Conservation (phyloP, 2,329 filamentous ascomycete species). For the Didymella sp. region DNA sequence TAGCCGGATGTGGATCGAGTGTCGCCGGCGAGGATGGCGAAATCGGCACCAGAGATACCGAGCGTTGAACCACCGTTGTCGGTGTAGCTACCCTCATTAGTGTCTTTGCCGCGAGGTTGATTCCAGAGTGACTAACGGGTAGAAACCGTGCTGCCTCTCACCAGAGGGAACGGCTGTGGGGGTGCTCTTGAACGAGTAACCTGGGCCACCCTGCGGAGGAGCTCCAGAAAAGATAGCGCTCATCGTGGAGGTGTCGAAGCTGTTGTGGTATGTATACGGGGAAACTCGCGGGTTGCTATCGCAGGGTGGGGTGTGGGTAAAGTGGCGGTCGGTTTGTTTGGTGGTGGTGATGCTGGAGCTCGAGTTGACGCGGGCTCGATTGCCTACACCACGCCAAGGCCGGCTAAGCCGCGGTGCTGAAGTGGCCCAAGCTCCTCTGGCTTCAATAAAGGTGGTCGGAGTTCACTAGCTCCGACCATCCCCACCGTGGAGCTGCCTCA, state of each 20-base stretch:
- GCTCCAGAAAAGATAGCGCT: constrained; percentile 61
- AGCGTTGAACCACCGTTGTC: constrained; percentile 98
- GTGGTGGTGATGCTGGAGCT: constrained; percentile 36
- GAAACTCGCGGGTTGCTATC: constrained; percentile 4
- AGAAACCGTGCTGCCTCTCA: constrained; percentile 79
- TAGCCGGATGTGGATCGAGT: constrained; percentile 92
- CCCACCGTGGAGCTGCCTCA: constrained; percentile 20
- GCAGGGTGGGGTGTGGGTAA: constrained; percentile 24
- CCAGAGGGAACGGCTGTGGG: constrained; percentile 56
- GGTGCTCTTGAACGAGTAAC: constrained; percentile 67
- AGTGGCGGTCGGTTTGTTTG: constrained; percentile 23
- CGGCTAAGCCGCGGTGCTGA: no score
- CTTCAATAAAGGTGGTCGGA: no score
- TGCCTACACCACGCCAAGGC: constrained; percentile 22
- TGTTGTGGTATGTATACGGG: neutral
- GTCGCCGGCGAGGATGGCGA: constrained; percentile 96
- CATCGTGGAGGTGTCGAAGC: constrained; percentile 51
- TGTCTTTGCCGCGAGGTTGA: constrained; percentile 1
- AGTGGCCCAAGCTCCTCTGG: no score
- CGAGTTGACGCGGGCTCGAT: constrained; percentile 35
- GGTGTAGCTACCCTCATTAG: constrained; percentile 72
- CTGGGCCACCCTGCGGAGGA: constrained; percentile 60
- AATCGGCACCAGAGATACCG: constrained; percentile 91
- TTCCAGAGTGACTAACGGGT: constrained; percentile 71
- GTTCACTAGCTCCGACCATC: constrained; percentile 24